These are phyloP conservation scores for Megacollybia marginata DNA, from an alignment of 768 basidiomycete genomes.

Conservation along the genomic window DNA sequence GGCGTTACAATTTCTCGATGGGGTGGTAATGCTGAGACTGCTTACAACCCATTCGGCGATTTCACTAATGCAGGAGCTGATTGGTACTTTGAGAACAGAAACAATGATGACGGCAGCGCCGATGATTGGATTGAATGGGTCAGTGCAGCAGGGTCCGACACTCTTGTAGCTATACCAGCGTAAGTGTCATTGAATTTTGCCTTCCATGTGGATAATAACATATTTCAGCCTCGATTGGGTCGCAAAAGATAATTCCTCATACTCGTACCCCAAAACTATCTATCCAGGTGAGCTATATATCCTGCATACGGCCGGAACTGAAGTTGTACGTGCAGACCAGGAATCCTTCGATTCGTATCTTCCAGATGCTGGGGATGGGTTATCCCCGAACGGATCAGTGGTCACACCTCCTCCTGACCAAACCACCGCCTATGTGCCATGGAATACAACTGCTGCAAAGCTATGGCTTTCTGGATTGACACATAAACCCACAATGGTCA, in stretches of 20 bases:
- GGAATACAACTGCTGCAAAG: slow-evolving; percentile 38
- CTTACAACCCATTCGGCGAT: slow-evolving; percentile 43
- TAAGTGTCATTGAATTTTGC: slow-evolving; percentile 18
- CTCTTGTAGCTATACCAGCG: slow-evolving; percentile 43
- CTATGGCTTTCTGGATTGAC: slow-evolving; percentile 36
- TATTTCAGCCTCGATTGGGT: slow-evolving; percentile 47
- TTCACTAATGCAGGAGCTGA: slow-evolving; percentile 49
- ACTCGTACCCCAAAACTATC: slow-evolving; percentile 36
- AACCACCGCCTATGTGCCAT: slow-evolving; percentile 33
- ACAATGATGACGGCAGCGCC: slow-evolving; percentile 23
- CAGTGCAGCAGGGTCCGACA: slow-evolving; percentile 31
- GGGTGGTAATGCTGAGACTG: slow-evolving; percentile 50
- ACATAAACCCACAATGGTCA: slow-evolving; percentile 41
- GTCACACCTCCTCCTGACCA: slow-evolving; percentile 31
- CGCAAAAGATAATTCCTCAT: slow-evolving; percentile 43
- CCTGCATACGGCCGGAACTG: not conserved
- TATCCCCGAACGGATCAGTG: slow-evolving; percentile 39
- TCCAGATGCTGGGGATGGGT: slow-evolving; percentile 40
- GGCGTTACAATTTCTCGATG: slow-evolving; percentile 45
- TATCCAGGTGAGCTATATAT: slow-evolving; percentile 31
- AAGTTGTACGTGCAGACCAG: slow-evolving; percentile 26
- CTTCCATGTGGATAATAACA: not conserved
- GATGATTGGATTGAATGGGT: slow-evolving; percentile 47
- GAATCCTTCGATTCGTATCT: slow-evolving; percentile 38
- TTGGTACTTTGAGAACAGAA: slow-evolving; percentile 51